Conservation (phyloP, 768 basidiomycete genomes). For the Tricholoma furcatifolium region DNA sequence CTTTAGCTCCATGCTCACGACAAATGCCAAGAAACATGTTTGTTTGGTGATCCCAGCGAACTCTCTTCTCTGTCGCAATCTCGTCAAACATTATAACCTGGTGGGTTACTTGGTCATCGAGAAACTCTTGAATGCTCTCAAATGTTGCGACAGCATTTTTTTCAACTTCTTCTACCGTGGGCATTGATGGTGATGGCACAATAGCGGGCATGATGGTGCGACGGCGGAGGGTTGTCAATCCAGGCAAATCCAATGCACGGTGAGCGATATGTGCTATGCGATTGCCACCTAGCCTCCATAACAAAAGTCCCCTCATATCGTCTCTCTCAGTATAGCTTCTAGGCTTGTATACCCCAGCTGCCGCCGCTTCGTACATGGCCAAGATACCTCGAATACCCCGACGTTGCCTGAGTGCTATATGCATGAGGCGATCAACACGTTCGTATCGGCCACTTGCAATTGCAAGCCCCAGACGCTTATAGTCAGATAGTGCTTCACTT, state of each 20-base stretch:
- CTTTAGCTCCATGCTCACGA: constrained; percentile 19
- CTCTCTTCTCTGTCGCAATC: constrained; percentile 22
- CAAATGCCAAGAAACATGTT: constrained; percentile 28
- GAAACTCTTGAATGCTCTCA: neutral
- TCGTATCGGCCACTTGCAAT: constrained; percentile 13
- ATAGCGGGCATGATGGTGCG: constrained; percentile 15
- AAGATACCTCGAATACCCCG: constrained; percentile 7
- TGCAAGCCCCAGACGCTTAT: constrained; percentile 16
- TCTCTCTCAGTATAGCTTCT: too few species aligned
- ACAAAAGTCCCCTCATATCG: too few species aligned
- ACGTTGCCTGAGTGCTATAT: constrained; percentile 4
- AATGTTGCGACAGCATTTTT: too few species aligned
- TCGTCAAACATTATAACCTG: constrained; percentile 29
- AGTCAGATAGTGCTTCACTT: constrained; percentile 3
- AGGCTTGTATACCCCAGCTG: too few species aligned
- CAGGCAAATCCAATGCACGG: constrained; percentile 15
- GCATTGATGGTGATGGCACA: constrained; percentile 12
- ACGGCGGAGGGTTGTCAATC: constrained; percentile 13
- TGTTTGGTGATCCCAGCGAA: constrained; percentile 22
- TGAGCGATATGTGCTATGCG: constrained; percentile 23
- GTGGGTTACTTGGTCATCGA: constrained; percentile 13
- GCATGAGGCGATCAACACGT: constrained; percentile 12
- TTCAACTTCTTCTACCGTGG: constrained; percentile 6
- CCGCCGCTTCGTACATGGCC: neutral
- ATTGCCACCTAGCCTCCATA: too few species aligned